Evolutionary conservation across 768 basidiomycete species (phyloP).

Genomic region (Podaxis sp.): DNA sequence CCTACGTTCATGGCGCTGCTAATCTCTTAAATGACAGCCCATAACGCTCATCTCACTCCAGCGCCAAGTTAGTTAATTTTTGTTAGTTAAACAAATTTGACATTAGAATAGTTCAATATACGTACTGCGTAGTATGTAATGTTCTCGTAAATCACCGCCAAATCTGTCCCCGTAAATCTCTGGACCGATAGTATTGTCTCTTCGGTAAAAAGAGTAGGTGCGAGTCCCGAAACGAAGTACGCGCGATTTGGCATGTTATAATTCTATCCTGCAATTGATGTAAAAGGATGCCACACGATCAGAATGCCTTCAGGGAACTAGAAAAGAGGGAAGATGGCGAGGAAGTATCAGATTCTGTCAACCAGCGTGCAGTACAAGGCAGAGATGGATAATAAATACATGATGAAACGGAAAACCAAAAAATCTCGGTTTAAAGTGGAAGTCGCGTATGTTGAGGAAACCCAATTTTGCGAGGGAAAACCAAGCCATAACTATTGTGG

Average conservation of each 20-base stretch:
- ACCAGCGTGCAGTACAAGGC: neutral
- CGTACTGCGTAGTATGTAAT: no score
- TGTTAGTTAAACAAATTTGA: no score
- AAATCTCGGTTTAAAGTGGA: neutral
- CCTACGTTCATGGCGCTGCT: neutral
- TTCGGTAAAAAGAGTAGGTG: no score
- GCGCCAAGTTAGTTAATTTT: neutral
- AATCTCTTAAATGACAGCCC: neutral
- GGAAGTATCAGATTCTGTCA: neutral
- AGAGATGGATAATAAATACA: neutral
- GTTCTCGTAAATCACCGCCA: no score
- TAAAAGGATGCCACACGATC: neutral
- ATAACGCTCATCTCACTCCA: neutral
- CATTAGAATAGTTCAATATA: no score
- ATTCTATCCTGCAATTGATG: no score
- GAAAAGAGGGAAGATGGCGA: neutral
- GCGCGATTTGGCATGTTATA: no score
- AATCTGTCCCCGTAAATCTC: no score
- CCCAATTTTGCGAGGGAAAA: neutral
- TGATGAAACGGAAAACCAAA: neutral
- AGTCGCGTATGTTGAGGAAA: neutral
- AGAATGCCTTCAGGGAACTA: neutral
- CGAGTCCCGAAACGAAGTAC: no score
- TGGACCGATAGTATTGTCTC: no score
- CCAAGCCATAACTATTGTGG: neutral